phyloP scores from a whole-genome alignment of 257 asterid genomes.

The Vinca minor region DNA sequence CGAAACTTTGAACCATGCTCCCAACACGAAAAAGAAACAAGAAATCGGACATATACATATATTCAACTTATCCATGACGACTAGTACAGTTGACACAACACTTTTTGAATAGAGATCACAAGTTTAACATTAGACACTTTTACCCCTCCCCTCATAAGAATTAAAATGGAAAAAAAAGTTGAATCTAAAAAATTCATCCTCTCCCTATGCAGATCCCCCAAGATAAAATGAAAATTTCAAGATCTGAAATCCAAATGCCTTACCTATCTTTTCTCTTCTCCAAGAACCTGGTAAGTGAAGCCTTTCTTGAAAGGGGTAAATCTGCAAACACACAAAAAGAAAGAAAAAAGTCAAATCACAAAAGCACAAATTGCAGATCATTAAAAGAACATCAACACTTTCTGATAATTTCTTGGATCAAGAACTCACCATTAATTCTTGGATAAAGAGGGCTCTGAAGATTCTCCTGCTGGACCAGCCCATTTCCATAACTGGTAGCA shows the following conservation, averaged over 20 bases:
- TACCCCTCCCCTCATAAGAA: too few relatives aligned
- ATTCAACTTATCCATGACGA: too few relatives aligned
- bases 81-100: too few relatives aligned
- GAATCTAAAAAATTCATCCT: neutral
- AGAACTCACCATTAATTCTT: conserved; percentile 21
- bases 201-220: too few relatives aligned
- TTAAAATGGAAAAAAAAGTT: too few relatives aligned
- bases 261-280: conserved; percentile 46
- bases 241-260: neutral
- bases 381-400: neutral
- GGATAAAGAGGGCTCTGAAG: conserved; percentile 13
- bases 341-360: too few relatives aligned
- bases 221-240: neutral
- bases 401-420: neutral
- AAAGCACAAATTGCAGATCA: neutral
- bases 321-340: conserved; percentile 24
- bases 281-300: conserved; percentile 34
- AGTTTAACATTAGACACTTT: too few relatives aligned
- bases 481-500: conserved; percentile 10
- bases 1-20: too few relatives aligned
- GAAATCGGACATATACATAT: too few relatives aligned
- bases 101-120: too few relatives aligned
- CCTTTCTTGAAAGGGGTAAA: conserved; percentile 36
- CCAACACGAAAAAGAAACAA: too few relatives aligned
- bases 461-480: conserved; percentile 13